These are phyloP conservation scores for Tephrocybe rancida DNA, from an alignment of 768 basidiomycete species.

Conservation along the genomic window DNA sequence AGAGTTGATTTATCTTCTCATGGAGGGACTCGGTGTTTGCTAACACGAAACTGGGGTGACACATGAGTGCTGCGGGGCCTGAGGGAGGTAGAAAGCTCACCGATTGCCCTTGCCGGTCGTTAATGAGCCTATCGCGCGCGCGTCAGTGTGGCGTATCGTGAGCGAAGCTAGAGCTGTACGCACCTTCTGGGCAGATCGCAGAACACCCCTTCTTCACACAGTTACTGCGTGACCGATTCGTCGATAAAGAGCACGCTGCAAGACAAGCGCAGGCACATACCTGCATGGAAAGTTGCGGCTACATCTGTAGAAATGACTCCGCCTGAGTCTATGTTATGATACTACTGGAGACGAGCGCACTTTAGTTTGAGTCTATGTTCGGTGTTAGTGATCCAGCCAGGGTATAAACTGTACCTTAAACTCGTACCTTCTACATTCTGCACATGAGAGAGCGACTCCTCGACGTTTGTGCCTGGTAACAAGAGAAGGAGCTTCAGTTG, in stretches of 20 bases:
- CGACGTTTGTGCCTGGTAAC: slow-evolving; percentile 50
- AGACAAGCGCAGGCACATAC: slow-evolving; percentile 30
- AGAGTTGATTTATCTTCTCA: slow-evolving; percentile 63
- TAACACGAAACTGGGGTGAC: slow-evolving; percentile 57
- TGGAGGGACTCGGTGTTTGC: slow-evolving; percentile 72
- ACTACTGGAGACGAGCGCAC: slow-evolving; percentile 35
- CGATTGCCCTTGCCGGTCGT: slow-evolving; percentile 77
- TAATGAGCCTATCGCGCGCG: slow-evolving; percentile 51
- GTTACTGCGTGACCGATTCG: slow-evolving; percentile 36
- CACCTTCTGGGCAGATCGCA: slow-evolving; percentile 70
- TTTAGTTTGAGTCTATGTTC: slow-evolving; percentile 63
- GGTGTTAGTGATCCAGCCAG: slow-evolving; percentile 15
- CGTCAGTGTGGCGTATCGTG: slow-evolving; percentile 12
- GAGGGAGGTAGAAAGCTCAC: slow-evolving; percentile 30
- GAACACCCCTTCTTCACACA: slow-evolving; percentile 61
- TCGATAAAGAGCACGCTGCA: slow-evolving; percentile 12
- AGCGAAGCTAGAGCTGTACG: slow-evolving; percentile 10
- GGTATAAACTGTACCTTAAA: slow-evolving; percentile 11
- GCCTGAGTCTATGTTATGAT: slow-evolving; percentile 12
- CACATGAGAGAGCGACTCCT: slow-evolving; percentile 62
- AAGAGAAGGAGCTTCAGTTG: slow-evolving; percentile 30
- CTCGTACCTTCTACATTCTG: slow-evolving; percentile 66
- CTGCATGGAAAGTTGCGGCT: slow-evolving; percentile 69
- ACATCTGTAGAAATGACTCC: slow-evolving; percentile 41
- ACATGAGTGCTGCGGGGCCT: not conserved